Base-by-base conservation (phyloP, 306 rosid species). In the Vigna reflexopilosa region DNA sequence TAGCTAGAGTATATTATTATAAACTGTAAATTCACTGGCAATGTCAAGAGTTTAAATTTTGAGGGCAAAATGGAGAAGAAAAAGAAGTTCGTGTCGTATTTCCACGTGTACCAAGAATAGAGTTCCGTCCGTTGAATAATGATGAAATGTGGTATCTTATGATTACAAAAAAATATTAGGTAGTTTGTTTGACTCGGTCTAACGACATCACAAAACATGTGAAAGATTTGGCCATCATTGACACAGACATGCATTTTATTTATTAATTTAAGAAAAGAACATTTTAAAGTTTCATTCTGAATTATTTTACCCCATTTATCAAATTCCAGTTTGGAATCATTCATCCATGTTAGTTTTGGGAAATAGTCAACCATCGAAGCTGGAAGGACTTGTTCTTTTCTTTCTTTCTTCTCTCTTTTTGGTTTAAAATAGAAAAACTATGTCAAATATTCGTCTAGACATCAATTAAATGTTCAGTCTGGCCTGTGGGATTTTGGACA, bases 291-390 rank as follows among this genome's bases (percentile, higher is more conserved):
- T 66, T 72, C 45, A 65, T 42, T 45, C 9, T 55, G 5, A 55
- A 20, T 70, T 20, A 77, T 66, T 72, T 72, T 57, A 36, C 34
- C 3, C 12, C 54, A 51, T 57, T 73, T 7, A 77, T 72, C 49
- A 64, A 71, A 65, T 38, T 73, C 61, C 57, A 79, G 38, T 16
- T 40, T 44, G 73, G 20, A 50, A 59, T 58, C 61, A 55, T 63
- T 77, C 54, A 38, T 51, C 52, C 73, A 82, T 64, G 82, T 77
- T 9, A 14, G 17, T 30, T 81, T 4, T 63, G 54, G 75, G 19
- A 50, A 57, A 70, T 54, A 55, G 82, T 77, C 82, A 82, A 82
- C 64, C 64, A 72, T 47, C 12, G 9, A 44, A 66, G 83, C 77
- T 67, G 83, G 52, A 54, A 72, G 47, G 59, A 72, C 80, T 45